Base-by-base conservation (phyloP, 2,329 filamentous ascomycete genomes). In the Fusarium torreyae region DNA sequence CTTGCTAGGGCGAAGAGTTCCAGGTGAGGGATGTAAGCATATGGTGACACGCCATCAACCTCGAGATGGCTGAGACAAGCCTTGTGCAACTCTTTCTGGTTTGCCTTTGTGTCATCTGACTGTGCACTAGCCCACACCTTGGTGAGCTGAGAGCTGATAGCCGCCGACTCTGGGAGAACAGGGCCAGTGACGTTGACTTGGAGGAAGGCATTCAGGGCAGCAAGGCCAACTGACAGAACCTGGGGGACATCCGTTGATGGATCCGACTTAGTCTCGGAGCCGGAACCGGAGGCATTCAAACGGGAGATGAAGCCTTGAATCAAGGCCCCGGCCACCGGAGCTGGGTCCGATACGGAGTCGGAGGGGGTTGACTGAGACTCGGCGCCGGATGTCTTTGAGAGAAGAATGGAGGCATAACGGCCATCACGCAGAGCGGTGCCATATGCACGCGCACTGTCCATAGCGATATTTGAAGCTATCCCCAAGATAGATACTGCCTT, bases 121-220 rank as follows among this genome's bases (percentile, higher is more conserved):
- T 61, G 67, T n/a, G 56, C 58, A 28, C 61, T 60, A 15, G 60
- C 57, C 66, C 81, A 83, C 5, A 85, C 77, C 28, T 81, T 79
- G n/a, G 81, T 72, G 55, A 86, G 81, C 6, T 79, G 70, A 2
- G 67, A 63, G 33, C 81, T 77, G n/a, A 85, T 57, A 4, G 72
- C 53, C 33, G 62, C 42, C 42, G 70, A 52, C 39, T 72, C 66
- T 0, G 79, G 71, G n/a, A 97, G 82, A 0, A 94, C 91, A 1
- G 94, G 94, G 0, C 94, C 94, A 5, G 94, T 97, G 55, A 97
- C 92, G 76, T 94, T 97, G 1, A 89, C 89, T 78, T 98, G 94
- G 17, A 97, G 80, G 77, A 97, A 98, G 13, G 91, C 88, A 75
- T 93, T 87, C 13, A 97, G 84, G 3, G 80, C 76, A 40, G 80